These are phyloP conservation scores for Heliocybe sulcata DNA, from an alignment of 1,284 basidiomycete genomes.

Conservation along the genomic window DNA sequence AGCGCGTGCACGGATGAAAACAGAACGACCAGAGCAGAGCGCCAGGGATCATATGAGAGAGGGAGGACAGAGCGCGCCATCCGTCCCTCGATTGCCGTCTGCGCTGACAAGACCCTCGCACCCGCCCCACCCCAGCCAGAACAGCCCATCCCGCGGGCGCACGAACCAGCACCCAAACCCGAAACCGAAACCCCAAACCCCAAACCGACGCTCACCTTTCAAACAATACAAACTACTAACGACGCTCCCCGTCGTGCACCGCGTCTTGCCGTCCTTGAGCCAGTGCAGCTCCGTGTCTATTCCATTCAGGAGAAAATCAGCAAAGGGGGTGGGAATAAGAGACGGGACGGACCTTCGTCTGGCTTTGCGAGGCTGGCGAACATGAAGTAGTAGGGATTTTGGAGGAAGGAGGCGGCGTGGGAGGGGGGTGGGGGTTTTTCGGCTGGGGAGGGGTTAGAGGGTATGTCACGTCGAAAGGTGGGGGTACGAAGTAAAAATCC, in stretches of 20 bases:
- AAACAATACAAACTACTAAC: conserved; percentile 94
- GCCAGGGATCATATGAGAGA: too few species aligned
- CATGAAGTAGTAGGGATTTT: conserved; percentile 95
- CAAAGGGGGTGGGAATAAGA: too few species aligned
- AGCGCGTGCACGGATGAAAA: too few species aligned
- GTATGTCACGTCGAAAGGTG: background rate
- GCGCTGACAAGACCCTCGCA: too few species aligned
- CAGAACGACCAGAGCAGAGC: too few species aligned
- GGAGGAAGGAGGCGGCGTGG: conserved; percentile 40
- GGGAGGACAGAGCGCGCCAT: too few species aligned
- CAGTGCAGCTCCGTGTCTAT: conserved; percentile 77
- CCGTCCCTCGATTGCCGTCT: too few species aligned
- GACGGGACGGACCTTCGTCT: background rate
- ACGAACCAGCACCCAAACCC: too few species aligned
- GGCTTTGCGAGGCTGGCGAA: conserved; percentile 85
- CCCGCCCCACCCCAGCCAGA: too few species aligned
- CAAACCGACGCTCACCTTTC: conserved; percentile 32
- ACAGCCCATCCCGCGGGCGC: too few species aligned
- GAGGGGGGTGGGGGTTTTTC: background rate
- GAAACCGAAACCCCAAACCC: background rate
- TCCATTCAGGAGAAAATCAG: too few species aligned
- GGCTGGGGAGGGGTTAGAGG: background rate
- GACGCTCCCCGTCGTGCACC: conserved; percentile 84
- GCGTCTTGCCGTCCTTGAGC: conserved; percentile 83
- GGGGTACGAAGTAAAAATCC: background rate